Conservation (phyloP, 768 basidiomycete genomes). For the Tulasnella sp. region DNA sequence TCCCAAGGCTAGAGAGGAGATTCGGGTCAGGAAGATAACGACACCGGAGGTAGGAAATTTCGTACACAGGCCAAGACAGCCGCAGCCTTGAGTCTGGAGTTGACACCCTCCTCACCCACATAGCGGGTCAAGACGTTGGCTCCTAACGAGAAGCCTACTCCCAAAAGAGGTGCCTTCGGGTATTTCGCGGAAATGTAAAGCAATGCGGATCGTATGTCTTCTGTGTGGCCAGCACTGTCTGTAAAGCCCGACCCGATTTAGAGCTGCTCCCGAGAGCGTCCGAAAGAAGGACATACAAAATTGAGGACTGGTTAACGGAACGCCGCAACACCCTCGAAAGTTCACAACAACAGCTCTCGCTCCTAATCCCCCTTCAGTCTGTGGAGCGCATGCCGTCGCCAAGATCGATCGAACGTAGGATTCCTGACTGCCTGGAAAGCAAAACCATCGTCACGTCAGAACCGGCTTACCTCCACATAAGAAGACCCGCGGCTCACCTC, state of each 20-base stretch:
- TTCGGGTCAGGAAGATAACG: not conserved
- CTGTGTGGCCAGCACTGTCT: slow-evolving; percentile 79
- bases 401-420: slow-evolving; percentile 79
- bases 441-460: no score
- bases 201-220: slow-evolving; percentile 75
- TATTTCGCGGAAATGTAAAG: slow-evolving; percentile 60
- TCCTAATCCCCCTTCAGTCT: slow-evolving; percentile 73
- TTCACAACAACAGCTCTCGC: slow-evolving; percentile 87
- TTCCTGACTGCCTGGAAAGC: slow-evolving; percentile 69
- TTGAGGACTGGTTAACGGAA: slow-evolving; percentile 69
- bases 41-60: slow-evolving; percentile 5
- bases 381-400: slow-evolving; percentile 54
- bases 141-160: slow-evolving; percentile 88
- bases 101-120: slow-evolving; percentile 70
- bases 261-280: slow-evolving; percentile 15
- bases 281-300: slow-evolving; percentile 32
- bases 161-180: slow-evolving; percentile 72
- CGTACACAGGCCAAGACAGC: slow-evolving; percentile 74
- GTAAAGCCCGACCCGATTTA: slow-evolving; percentile 31
- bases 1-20: slow-evolving; percentile 11
- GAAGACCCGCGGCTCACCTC: slow-evolving; percentile 24
- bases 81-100: slow-evolving; percentile 52
- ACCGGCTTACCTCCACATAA: not conserved
- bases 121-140: slow-evolving; percentile 86
- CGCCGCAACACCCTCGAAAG: slow-evolving; percentile 85